Base-by-base conservation (phyloP, 2,329 filamentous ascomycete species). In the Colletotrichum cuscutae region DNA sequence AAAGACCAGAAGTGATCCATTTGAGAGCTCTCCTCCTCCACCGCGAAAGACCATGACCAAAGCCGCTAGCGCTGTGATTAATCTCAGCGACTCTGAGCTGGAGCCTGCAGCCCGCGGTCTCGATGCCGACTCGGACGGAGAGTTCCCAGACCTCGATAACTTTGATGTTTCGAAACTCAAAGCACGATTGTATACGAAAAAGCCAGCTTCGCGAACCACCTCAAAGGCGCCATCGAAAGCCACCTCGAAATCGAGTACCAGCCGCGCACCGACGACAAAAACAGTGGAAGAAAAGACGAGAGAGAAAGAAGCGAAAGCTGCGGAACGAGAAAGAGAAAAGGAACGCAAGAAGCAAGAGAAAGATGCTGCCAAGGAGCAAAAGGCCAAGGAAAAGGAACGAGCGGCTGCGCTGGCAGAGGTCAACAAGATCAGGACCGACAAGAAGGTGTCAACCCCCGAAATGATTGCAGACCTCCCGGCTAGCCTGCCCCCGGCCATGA, bases 401-500 rank as follows among this genome's bases (percentile, higher is more conserved):
- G 90, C 89, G 12, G 89, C 89, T 7, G 92, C 94, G 8, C 82
- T 95, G 26, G 90, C 90, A 3, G 91, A 94, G 74, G 93, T 91
- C 54, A 96, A 96, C 81, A 94, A 92, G 77, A 82, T 92, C 11
- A 90, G 90, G 64, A 90, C 89, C 0, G 91, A 95, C 82, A 95
- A 94, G 82, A 94, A 94, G 76, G 84, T 91, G 0, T 93, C 93
- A 0, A 89, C 91, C 0, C 88, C 88, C 0, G 93, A 97, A 80
- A 96, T 97, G 93, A 91, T 96, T 63, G 86, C 95, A 1, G 89
- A 94, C 76, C 83, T 96, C 28, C 89, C 93, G 0, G 81, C 82
- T 0, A 87, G 86, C 1, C 82, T 96, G 1, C 81, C 87, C 26
- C 80, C 85, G 0, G 83, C 81, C 0, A 78, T 87, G 28, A 83